Evolutionary conservation across 2,329 filamentous ascomycete genomes (phyloP).

Genomic region (Trichophyton mentagrophytes): DNA sequence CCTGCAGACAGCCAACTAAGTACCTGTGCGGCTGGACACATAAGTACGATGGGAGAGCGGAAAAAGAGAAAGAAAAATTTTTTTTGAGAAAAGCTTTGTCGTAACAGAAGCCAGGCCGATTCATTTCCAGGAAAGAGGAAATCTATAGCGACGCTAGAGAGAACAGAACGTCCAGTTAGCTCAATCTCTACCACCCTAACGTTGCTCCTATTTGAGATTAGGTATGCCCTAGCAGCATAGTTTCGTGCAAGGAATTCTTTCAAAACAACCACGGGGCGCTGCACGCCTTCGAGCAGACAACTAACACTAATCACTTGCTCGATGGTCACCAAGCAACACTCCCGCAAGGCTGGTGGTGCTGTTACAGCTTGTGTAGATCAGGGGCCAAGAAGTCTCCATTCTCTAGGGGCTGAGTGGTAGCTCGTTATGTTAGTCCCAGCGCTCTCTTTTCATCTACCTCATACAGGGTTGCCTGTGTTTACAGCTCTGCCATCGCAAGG

Average conservation of each 20-base stretch:
- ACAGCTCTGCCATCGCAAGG: background rate
- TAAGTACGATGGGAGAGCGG: background rate
- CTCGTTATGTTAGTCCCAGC: background rate
- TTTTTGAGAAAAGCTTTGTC: background rate
- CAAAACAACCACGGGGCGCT: background rate
- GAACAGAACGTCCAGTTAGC: background rate
- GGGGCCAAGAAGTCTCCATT: background rate
- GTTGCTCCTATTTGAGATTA: background rate
- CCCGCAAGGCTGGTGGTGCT: background rate
- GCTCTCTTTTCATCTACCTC: background rate
- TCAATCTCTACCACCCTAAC: background rate
- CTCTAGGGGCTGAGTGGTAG: background rate
- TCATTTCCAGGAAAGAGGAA: background rate
- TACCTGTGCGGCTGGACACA: background rate
- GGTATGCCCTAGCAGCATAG: background rate
- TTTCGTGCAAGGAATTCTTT: background rate
- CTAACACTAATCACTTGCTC: background rate
- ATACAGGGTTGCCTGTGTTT: background rate
- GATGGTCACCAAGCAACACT: background rate
- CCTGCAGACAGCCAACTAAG: background rate
- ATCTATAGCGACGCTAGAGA: background rate
- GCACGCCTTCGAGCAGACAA: background rate
- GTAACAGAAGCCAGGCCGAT: background rate
- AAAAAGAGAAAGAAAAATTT: background rate
- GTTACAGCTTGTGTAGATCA: conserved; percentile 2